Conservation (phyloP, 352 stramenopile species). For the Phytophthora crassamura region DNA sequence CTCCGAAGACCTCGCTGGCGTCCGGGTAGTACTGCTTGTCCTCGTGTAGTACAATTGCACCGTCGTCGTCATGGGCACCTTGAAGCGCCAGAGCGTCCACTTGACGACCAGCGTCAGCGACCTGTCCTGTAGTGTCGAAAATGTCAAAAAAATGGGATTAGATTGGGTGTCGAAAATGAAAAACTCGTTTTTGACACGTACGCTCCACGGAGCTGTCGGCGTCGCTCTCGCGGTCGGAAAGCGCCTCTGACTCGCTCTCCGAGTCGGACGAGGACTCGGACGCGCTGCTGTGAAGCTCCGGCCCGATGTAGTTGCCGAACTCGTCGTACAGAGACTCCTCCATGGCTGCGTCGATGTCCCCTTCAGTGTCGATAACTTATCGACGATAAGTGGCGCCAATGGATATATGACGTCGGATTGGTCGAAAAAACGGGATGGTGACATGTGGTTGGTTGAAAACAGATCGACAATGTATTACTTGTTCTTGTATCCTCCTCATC, state of each 20-base stretch:
- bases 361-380: not conserved
- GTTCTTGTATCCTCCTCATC: too few species aligned
- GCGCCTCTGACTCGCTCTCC: conserved; percentile 40
- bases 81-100: conserved; percentile 65
- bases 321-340: conserved; percentile 99
- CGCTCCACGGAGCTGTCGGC: conserved; percentile 16
- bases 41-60: conserved; percentile 98
- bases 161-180: not conserved
- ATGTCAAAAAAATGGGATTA: not conserved
- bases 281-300: conserved; percentile 92
- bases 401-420: conserved; percentile 22
- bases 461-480: too few species aligned
- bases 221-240: conserved; percentile 56
- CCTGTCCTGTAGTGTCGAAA: not conserved
- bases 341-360: conserved; percentile 48
- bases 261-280: conserved; percentile 68
- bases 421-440: not conserved
- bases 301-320: conserved; percentile 99
- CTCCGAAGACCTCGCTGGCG: conserved; percentile 96
- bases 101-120: conserved; percentile 31
- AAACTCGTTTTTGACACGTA: too few species aligned
- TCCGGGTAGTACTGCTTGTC: conserved; percentile 99
- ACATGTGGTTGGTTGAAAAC: conserved; percentile 22
- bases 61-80: conserved; percentile 67
- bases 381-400: conserved; percentile 1